Conservation (phyloP, 768 basidiomycete species). For the Russula sp. region DNA sequence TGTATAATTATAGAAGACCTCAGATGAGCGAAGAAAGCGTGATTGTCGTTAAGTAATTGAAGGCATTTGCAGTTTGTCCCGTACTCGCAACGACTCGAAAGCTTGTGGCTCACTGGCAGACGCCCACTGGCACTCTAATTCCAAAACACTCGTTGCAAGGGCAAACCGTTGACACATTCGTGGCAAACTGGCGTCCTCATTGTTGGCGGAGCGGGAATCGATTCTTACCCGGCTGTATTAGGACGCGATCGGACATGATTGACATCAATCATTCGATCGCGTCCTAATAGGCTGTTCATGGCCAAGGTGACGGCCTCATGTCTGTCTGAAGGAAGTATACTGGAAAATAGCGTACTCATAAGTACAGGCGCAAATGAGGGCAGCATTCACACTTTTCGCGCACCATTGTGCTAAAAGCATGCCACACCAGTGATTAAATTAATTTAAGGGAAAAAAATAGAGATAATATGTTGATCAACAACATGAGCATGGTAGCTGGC, state of each 20-base stretch:
- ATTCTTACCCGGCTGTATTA: slow-evolving; percentile 26
- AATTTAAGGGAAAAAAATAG: too few relatives aligned
- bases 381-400: too few relatives aligned
- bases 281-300: too few relatives aligned
- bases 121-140: background rate
- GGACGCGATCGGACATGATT: too few relatives aligned
- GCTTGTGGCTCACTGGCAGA: background rate
- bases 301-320: slow-evolving; percentile 32
- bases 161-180: slow-evolving; percentile 74
- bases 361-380: slow-evolving; percentile 85
- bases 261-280: too few relatives aligned
- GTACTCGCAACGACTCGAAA: background rate
- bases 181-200: slow-evolving; percentile 73
- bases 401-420: too few relatives aligned
- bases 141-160: slow-evolving; percentile 88
- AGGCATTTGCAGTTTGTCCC: slow-evolving; percentile 13
- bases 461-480: too few relatives aligned
- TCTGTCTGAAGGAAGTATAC: slow-evolving; percentile 6
- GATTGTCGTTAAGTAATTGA: slow-evolving; percentile 52
- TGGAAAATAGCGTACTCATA: slow-evolving; percentile 55
- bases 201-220: slow-evolving; percentile 45
- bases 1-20: slow-evolving; percentile 66
- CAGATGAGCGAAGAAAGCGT: slow-evolving; percentile 76
- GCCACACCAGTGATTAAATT: too few relatives aligned
- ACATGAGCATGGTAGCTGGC: too few relatives aligned